A percentile compares a stretch with the other conserved stretches of the same genome.
These are phyloP conservation scores for Ganoderma multipileum DNA, from an alignment of 1,284 basidiomycete species.

Conservation along the genomic window DNA sequence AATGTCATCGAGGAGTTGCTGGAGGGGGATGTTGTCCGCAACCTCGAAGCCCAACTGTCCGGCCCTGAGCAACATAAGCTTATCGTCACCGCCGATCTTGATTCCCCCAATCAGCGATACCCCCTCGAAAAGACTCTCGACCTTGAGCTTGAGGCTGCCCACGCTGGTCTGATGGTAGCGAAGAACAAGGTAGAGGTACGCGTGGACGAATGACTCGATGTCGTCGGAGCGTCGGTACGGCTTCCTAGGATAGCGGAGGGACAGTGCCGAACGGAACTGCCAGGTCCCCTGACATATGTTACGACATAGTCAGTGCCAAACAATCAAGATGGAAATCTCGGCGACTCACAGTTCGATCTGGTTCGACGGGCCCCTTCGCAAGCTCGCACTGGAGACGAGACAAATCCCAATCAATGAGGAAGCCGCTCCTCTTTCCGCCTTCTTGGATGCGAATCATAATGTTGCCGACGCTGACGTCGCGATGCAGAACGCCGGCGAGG, in stretches of 20 bases:
- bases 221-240: constrained; percentile 23
- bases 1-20: neutral
- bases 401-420: constrained; percentile 23
- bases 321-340: neutral
- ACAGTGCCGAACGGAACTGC: constrained; percentile 21
- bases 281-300: constrained; percentile 22
- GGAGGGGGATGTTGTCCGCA: neutral
- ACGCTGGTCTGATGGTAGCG: neutral
- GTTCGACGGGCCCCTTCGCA: neutral
- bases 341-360: constrained; percentile 8
- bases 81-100: neutral
- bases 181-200: constrained; percentile 1
- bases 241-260: constrained; percentile 11
- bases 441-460: constrained; percentile 16
- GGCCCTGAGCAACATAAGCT: neutral
- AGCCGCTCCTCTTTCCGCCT: neutral
- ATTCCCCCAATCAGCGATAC: neutral
- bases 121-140: neutral
- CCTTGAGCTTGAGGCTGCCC: no score
- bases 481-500: constrained; percentile 8
- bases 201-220: constrained; percentile 23
- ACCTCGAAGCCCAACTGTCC: neutral
- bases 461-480: constrained; percentile 22
- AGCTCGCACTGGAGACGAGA: constrained; percentile 1
- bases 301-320: neutral